Evolutionary conservation across 345 rosid genomes (phyloP).

Genomic region (Eucalyptus guilfoylei): DNA sequence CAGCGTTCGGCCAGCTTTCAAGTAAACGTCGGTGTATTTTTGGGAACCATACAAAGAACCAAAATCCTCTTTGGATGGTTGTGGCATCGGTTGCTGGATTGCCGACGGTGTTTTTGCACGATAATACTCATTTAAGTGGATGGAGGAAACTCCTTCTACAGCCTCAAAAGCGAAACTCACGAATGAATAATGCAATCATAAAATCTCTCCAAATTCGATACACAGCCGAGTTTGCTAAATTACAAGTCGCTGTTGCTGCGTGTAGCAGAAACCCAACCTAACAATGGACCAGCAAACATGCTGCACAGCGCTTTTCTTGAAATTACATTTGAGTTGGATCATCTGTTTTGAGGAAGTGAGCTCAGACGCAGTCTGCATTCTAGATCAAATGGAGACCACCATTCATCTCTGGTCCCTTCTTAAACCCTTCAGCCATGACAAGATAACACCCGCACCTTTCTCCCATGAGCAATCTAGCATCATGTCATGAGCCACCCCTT

Average conservation of each 20-base stretch:
- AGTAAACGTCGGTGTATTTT: not conserved
- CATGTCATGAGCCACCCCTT: conserved; percentile 85
- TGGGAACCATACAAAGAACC: not conserved
- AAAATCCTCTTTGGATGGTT: not conserved
- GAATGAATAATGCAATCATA: not conserved
- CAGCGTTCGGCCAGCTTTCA: not conserved
- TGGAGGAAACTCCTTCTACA: not conserved
- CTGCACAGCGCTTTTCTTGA: not conserved
- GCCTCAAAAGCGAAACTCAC: not conserved
- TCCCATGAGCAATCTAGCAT: conserved; percentile 87
- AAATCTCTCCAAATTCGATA: not conserved
- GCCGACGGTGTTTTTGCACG: not conserved
- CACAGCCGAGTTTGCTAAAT: not conserved
- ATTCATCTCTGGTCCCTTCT: not conserved
- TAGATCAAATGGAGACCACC: not conserved
- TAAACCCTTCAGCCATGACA: conserved; percentile 43
- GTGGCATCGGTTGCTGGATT: not conserved
- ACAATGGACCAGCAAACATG: not conserved
- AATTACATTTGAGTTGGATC: not conserved
- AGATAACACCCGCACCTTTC: conserved; percentile 43
- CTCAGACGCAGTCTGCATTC: not conserved
- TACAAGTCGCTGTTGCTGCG: not conserved
- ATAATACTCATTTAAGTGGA: not conserved
- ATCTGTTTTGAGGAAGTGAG: not conserved
- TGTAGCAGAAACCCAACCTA: not conserved